Percentiles rank a stretch among this genome's conserved stretches.
These are phyloP conservation scores for Pelargonium cotyledonis DNA, from an alignment of 441 rosid genomes.

Conservation along the genomic window DNA sequence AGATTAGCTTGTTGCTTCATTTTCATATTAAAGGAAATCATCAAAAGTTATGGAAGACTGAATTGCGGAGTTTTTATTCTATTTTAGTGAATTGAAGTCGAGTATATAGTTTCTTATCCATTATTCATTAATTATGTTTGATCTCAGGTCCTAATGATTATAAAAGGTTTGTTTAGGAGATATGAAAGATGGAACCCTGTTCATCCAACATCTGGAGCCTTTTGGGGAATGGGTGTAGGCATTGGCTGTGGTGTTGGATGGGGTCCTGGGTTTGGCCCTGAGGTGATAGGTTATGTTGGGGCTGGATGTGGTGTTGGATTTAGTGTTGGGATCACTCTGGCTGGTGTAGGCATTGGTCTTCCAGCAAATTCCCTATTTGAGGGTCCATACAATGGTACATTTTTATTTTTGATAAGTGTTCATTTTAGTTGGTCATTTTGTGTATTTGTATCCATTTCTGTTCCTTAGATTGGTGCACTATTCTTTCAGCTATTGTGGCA, in stretches of 20 bases:
- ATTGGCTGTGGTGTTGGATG: conserved; percentile 93
- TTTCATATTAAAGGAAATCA: no score
- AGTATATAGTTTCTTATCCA: background rate
- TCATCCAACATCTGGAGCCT: conserved; percentile 83
- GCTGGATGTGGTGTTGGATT: conserved; percentile 93
- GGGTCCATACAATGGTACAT: conserved; percentile 52
- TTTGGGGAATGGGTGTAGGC: conserved; percentile 95
- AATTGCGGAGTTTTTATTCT: no score
- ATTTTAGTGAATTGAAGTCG: no score
- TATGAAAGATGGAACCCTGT: conserved; percentile 90
- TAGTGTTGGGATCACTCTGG: conserved; percentile 74
- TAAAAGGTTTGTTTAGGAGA: conserved; percentile 71
- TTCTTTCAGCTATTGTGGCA: conserved; percentile 39
- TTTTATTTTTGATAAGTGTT: background rate
- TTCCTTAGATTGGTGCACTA: conserved; percentile 10
- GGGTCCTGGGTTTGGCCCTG: conserved; percentile 98
- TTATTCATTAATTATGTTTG: background rate
- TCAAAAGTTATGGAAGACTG: no score
- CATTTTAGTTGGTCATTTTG: background rate
- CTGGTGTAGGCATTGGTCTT: conserved; percentile 85
- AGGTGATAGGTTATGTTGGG: conserved; percentile 82
- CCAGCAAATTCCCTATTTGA: conserved; percentile 61
- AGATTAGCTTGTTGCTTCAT: no score
- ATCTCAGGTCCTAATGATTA: conserved; percentile 55
- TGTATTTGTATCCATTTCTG: background rate